Evolutionary conservation across 1,284 basidiomycete genomes (phyloP), one percentile per base, ranked within the genome.

Genomic region (Ganoderma sp.): DNA sequence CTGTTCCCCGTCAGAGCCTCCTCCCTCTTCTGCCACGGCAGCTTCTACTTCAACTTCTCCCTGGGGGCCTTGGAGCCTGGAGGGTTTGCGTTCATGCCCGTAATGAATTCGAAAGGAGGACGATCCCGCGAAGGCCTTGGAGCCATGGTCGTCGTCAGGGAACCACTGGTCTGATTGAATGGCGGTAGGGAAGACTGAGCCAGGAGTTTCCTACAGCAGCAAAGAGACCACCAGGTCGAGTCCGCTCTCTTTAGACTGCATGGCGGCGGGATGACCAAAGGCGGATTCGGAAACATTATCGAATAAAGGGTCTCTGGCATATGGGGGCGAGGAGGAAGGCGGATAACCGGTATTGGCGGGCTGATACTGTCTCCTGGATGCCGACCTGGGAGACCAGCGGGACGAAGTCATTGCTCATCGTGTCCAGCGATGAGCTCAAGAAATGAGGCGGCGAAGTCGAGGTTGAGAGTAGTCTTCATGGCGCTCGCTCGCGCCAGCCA

Each of bases 21-120:
- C 67, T 88, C 86, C 79, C 88, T 91, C 78, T 87, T 92, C 78
- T 88, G 76, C 93, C 92, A 94, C 54, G 92, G 92, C 91, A 92
- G 94, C 77, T 83, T 90, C 87, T 87, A 91, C 70, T 83, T 63
- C 88, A 88, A 91, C 70, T 83, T 83, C 75, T 81, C 75, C 65
- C 66, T 71, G 42, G 73, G 66, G 39, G 72, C 73, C 67, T 71
- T 73, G n/a, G 74, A 71, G 3, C 25, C 25, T 28, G 25, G 25
- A 28, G 25, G 73, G 67, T 58, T 69, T 73, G n/a, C 71, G 69
- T 62, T 71, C 54, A 42, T 73, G 73, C n/a, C 63, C 61, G 12
- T 63, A 67, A 69, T n/a, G 71, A 41, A 10, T 79, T 80, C 0
- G 80, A 69, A 85, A 85, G 22, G 83, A 77, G 1, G 78, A 77